A percentile compares a stretch with the other conserved stretches of the same genome.
phyloP scores from a whole-genome alignment of 352 stramenopile genomes.

The Thalassiosira delicatula region DNA sequence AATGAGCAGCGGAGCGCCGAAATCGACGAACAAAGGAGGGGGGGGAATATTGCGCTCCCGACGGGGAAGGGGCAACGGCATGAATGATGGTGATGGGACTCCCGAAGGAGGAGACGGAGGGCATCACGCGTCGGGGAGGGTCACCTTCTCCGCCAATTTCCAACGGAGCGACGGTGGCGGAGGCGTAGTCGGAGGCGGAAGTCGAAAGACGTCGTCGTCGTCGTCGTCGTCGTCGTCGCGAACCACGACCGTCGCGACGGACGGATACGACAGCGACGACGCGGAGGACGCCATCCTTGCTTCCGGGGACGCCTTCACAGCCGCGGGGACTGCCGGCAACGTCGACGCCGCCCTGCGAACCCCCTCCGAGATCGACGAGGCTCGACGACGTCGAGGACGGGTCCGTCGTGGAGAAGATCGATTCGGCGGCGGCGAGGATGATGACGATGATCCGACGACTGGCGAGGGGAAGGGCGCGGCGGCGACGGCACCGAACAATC shows the following conservation, averaged over 20 bases:
- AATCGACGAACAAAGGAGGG: slow-evolving; percentile 11
- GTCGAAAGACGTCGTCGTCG: too few species aligned
- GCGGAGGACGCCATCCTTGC: slow-evolving; percentile 54
- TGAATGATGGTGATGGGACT: not conserved
- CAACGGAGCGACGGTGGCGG: slow-evolving; percentile 1
- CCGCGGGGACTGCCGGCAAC: too few species aligned
- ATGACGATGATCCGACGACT: slow-evolving; percentile 11
- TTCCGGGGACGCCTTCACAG: slow-evolving; percentile 46
- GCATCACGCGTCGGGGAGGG: not conserved
- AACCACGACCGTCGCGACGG: slow-evolving; percentile 2
- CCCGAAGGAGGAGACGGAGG: not conserved
- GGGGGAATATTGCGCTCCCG: slow-evolving; percentile 38
- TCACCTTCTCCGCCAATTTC: slow-evolving; percentile 38
- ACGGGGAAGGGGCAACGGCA: slow-evolving; percentile 1
- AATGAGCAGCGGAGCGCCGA: slow-evolving; percentile 36
- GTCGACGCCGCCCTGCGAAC: slow-evolving; percentile 35
- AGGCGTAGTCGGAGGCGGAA: too few species aligned
- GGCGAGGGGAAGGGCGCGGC: too few species aligned
- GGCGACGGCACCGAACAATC: too few species aligned
- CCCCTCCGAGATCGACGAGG: slow-evolving; percentile 42
- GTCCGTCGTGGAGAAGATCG: slow-evolving; percentile 33
- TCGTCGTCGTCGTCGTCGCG: not conserved
- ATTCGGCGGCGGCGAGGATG: not conserved
- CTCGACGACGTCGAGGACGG: slow-evolving; percentile 35
- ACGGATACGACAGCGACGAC: slow-evolving; percentile 60